phyloP scores from a whole-genome alignment of 2,329 filamentous ascomycete genomes.

The Bertia moriformis region DNA sequence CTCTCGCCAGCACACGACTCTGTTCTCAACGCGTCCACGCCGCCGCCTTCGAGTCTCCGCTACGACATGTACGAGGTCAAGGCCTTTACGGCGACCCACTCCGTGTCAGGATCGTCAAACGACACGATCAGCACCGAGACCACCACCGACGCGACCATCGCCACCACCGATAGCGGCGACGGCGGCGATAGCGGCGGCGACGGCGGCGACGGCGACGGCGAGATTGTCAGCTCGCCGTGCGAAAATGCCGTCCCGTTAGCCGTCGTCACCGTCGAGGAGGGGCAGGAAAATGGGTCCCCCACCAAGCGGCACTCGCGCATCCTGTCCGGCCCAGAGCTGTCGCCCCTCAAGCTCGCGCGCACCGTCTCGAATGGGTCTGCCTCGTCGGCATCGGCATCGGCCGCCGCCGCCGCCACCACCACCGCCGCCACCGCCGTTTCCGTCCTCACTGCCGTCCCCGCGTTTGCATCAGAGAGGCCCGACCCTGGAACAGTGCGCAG shows the following conservation, averaged over 20 bases:
- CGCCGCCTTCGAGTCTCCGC: no score
- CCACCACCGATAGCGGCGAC: neutral
- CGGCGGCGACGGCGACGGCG: constrained; percentile 12
- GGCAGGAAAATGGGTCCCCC: no score
- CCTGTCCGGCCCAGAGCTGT: constrained; percentile 39
- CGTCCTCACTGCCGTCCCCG: constrained; percentile 15
- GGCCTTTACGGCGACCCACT: no score
- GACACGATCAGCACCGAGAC: neutral
- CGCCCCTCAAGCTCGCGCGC: constrained; percentile 39
- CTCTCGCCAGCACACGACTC: neutral
- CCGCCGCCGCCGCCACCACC: constrained; percentile 7
- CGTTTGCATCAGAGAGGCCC: no score
- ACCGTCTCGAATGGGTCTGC: neutral
- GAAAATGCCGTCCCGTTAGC: constrained; percentile 28
- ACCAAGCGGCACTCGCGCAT: constrained; percentile 29
- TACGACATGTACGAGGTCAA: no score
- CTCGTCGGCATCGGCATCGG: constrained; percentile 3
- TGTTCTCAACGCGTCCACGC: neutral
- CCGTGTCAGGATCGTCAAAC: no score
- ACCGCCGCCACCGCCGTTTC: constrained; percentile 8
- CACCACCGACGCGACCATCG: constrained; percentile 5
- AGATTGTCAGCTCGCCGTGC: constrained; percentile 30
- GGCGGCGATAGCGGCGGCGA: neutral
- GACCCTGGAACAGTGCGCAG: constrained; percentile 18
- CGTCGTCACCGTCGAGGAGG: no score